These are phyloP conservation scores for Leptomonas pyrrhocoris DNA, from an alignment of 208 protist genomes.

Conservation along the genomic window DNA sequence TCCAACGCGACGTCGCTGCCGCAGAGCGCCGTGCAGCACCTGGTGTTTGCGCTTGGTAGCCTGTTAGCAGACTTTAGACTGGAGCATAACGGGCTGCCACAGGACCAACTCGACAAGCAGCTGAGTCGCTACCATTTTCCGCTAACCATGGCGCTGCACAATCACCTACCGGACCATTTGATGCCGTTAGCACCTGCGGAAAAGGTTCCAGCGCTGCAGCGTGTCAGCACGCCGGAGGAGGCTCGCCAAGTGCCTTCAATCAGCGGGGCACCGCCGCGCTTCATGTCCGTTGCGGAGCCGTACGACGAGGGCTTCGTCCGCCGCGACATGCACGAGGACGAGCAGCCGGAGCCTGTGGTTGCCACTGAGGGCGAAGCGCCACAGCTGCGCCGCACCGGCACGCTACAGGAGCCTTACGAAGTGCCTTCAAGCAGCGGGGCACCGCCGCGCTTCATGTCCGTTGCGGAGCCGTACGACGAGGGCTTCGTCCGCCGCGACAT, in stretches of 20 bases:
- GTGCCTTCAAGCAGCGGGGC: background rate
- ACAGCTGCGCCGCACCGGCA: background rate
- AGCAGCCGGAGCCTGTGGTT: background rate
- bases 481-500: background rate
- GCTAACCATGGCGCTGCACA: conserved; percentile 28
- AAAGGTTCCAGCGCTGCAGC: background rate
- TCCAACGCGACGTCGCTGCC: conserved; percentile 23
- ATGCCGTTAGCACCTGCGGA: background rate
- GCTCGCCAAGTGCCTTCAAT: background rate
- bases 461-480: conserved; percentile 3
- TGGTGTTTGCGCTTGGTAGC: conserved; percentile 29
- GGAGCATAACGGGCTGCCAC: conserved; percentile 18
- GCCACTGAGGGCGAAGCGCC: background rate
- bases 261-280: background rate
- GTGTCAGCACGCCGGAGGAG: conserved; percentile 2
- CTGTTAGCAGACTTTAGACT: conserved; percentile 35
- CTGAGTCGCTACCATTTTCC: conserved; percentile 18
- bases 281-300: conserved; percentile 4
- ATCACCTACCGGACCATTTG: background rate
- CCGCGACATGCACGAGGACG: conserved; percentile 4
- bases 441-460: background rate
- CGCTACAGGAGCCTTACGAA: background rate
- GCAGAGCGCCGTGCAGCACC: conserved; percentile 1
- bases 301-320: background rate
- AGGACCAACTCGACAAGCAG: conserved; percentile 26